Evolutionary conservation across 2,329 filamentous ascomycete species (phyloP).

Genomic region (Aspergillus sp.): DNA sequence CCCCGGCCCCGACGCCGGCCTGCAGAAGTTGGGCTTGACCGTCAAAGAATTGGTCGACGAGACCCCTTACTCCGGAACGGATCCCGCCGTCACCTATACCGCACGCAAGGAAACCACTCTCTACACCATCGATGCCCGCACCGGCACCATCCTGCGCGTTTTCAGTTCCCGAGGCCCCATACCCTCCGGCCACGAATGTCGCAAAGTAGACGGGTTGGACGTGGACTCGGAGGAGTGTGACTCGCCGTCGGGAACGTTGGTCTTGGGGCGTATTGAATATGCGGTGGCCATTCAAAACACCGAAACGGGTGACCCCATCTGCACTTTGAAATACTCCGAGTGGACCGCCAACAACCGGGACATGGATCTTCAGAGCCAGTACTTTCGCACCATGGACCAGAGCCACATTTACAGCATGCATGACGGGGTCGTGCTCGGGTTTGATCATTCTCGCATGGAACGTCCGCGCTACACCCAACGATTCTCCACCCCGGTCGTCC

Average conservation of each 20-base stretch:
- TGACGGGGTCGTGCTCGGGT: slow-evolving; percentile 79
- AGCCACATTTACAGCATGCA: slow-evolving; percentile 86
- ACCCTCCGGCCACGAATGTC: slow-evolving; percentile 72
- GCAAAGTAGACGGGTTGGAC: slow-evolving; percentile 62
- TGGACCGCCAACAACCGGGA: slow-evolving; percentile 94
- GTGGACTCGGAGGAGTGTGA: slow-evolving; percentile 71
- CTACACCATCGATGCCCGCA: slow-evolving; percentile 84
- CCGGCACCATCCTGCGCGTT: slow-evolving; percentile 76
- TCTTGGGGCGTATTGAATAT: slow-evolving; percentile 84
- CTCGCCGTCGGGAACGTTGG: slow-evolving; percentile 70
- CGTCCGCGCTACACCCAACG: slow-evolving; percentile 65
- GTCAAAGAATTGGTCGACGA: slow-evolving; percentile 82
- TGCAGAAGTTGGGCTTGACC: slow-evolving; percentile 49
- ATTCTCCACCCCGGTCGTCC: slow-evolving; percentile 74
- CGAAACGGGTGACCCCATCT: slow-evolving; percentile 72
- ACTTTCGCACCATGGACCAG: slow-evolving; percentile 75
- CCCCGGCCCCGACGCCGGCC: slow-evolving; percentile 55
- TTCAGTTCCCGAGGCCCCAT: slow-evolving; percentile 75
- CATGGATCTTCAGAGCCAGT: slow-evolving; percentile 80
- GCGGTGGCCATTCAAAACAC: slow-evolving; percentile 79
- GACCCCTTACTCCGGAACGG: slow-evolving; percentile 71
- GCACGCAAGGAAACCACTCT: slow-evolving; percentile 88
- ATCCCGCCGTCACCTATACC: slow-evolving; percentile 81
- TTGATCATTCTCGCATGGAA: slow-evolving; percentile 63
- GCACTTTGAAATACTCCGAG: slow-evolving; percentile 88